Evolutionary conservation across 768 basidiomycete genomes (phyloP).

Genomic region (Baorangia bicolor): DNA sequence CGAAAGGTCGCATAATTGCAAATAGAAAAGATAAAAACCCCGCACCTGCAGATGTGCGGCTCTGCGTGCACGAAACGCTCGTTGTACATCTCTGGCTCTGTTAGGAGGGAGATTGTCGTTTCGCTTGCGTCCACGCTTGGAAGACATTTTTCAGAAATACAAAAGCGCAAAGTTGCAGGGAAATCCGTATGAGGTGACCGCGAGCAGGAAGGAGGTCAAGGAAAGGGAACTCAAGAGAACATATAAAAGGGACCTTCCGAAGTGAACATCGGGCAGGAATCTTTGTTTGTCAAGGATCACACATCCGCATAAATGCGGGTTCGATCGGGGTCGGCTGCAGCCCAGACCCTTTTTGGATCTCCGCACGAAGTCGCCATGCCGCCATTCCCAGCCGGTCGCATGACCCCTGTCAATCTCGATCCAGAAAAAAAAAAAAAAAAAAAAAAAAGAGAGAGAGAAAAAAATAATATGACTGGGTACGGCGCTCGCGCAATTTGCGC

Average conservation of each 20-base stretch:
- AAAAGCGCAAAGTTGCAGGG: conserved; percentile 6
- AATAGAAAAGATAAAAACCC: conserved; percentile 35
- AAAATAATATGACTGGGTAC: too few species aligned
- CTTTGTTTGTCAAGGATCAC: conserved; percentile 36
- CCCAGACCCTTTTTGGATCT: conserved; percentile 36
- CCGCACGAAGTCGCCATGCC: conserved; percentile 32
- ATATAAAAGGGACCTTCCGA: conserved; percentile 39
- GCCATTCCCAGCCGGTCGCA: conserved; percentile 22
- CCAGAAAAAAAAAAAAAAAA: neutral
- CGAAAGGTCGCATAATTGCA: conserved; percentile 39
- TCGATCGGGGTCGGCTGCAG: conserved; percentile 39
- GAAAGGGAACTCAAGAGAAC: conserved; percentile 37
- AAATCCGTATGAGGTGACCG: conserved; percentile 28
- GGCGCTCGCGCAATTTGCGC: neutral
- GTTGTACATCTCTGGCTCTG: conserved; percentile 83
- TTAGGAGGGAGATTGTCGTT: conserved; percentile 61
- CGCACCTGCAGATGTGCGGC: conserved; percentile 82
- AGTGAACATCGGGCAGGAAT: conserved; percentile 34
- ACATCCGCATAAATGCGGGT: conserved; percentile 35
- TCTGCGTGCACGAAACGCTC: conserved; percentile 85
- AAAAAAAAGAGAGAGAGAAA: neutral
- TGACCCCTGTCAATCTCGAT: conserved; percentile 26
- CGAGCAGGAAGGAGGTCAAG: conserved; percentile 31
- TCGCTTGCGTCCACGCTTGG: conserved; percentile 83
- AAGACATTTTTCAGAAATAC: conserved; percentile 55